Evolutionary conservation across 1,284 basidiomycete species (phyloP), one percentile per base, ranked within the genome.

Genomic region (Ustilago tritici): DNA sequence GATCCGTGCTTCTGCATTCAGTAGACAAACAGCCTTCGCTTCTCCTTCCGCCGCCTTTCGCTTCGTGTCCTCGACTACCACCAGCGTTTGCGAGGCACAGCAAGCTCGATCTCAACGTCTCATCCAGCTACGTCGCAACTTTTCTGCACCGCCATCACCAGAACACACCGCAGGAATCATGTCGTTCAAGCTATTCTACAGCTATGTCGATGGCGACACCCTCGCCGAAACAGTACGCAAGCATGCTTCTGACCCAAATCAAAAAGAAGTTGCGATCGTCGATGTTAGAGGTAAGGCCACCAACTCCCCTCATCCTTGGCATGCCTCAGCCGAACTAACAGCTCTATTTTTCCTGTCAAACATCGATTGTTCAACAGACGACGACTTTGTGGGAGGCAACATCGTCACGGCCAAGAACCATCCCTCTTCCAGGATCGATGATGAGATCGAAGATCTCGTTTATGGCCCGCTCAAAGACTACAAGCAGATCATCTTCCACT

Each of bases 351-450:
- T 28, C 23, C 23, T 28, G 23, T 3, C 23, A 28, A 28, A 28
- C 3, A 28, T 28, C 3, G 23, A 15, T 43, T 31, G 23, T 4
- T 19, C 17, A 15, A 28, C 46, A 78, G 86, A 87, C 56, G 85
- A 87, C 53, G 86, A 87, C 57, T 87, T 81, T 34, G 81, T 75
- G 15, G 86, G 86, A 9, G 86, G 86, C 6, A 82, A 87, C 74
- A 86, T 87, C 50, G 68, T 79, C 8, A 82, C 82, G 2, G 82
- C 82, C 0, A 65, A 70, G 23, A 81, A 84, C 43, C 71, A 82
- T 9, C 86, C 86, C 0, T 80, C 78, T 0, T 72, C 82, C 1
- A 60, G 55, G 0, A 82, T 86, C 15, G 36, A 58, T 0, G 74
- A 82, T 23, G 54, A 82, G 5, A 79, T 87, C 0, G 36, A 76